A percentile compares a stretch with the other conserved stretches of the same genome.
Evolutionary conservation across 202 grass and related monocot species (phyloP).

Genomic region (Carex sylvatica): DNA sequence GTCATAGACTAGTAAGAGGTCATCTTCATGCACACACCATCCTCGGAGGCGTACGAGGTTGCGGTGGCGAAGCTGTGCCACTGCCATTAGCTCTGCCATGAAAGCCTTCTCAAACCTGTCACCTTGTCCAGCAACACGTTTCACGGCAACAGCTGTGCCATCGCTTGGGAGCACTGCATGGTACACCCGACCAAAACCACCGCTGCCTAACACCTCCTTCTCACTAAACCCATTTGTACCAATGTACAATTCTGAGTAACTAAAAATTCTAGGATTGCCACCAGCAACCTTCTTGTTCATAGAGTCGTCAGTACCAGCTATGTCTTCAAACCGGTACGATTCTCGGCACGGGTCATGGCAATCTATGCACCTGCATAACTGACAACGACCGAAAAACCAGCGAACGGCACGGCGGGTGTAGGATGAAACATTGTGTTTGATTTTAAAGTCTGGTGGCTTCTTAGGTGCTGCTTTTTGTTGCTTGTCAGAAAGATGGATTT

Average conservation of each 20-base stretch:
- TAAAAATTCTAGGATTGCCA: constrained; percentile 60
- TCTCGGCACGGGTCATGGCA: neutral
- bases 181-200: constrained; percentile 72
- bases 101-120: constrained; percentile 81
- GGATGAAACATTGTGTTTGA: constrained; percentile 13
- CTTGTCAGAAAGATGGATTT: constrained; percentile 5
- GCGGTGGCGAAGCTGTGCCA: constrained; percentile 77
- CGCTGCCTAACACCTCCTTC: constrained; percentile 60
- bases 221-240: constrained; percentile 67
- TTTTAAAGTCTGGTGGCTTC: neutral
- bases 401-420: constrained; percentile 14
- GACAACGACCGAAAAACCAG: constrained; percentile 28
- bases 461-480: neutral
- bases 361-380: constrained; percentile 30
- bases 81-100: constrained; percentile 63
- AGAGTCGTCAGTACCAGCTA: constrained; percentile 36
- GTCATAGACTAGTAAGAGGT: constrained; percentile 80
- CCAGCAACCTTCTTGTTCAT: constrained; percentile 27
- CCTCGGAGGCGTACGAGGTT: constrained; percentile 80
- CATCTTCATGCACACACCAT: constrained; percentile 65
- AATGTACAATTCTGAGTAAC: constrained; percentile 83
- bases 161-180: constrained; percentile 69
- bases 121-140: constrained; percentile 57
- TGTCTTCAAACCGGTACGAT: constrained; percentile 55
- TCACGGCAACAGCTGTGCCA: constrained; percentile 71